These are phyloP conservation scores for Alternaria solani DNA, from an alignment of 2,329 filamentous ascomycete genomes.

Conservation along the genomic window DNA sequence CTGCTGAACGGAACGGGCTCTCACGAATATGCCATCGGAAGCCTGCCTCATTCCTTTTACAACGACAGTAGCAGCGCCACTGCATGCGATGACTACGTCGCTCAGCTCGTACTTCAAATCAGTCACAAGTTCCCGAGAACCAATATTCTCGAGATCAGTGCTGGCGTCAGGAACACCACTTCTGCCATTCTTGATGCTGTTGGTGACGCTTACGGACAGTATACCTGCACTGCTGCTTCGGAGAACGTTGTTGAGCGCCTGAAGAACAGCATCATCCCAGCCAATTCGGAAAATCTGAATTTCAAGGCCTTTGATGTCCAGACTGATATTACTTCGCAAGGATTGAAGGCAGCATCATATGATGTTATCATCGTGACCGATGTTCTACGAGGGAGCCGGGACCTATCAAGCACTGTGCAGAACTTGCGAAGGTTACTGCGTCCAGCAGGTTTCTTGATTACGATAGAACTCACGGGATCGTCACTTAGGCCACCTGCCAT, in stretches of 20 bases:
- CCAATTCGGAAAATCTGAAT: background rate
- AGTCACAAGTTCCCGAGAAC: background rate
- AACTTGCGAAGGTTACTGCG: slow-evolving; percentile 25
- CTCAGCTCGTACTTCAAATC: background rate
- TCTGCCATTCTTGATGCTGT: background rate
- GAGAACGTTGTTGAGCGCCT: slow-evolving; percentile 17
- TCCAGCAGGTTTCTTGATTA: slow-evolving; percentile 50
- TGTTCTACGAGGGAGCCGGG: slow-evolving; percentile 19
- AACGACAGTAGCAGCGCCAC: no score
- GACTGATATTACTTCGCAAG: slow-evolving; percentile 13
- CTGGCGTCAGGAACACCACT: background rate
- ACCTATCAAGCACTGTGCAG: slow-evolving; percentile 11
- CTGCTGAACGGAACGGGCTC: no score
- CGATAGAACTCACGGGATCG: slow-evolving; percentile 28
- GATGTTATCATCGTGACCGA: slow-evolving; percentile 31
- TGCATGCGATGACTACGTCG: background rate
- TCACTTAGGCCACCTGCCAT: slow-evolving; percentile 5
- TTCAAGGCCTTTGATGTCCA: slow-evolving; percentile 26
- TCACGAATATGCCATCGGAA: no score
- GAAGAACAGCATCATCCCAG: background rate
- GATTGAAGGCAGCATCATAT: slow-evolving; percentile 10
- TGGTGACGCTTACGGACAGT: slow-evolving; percentile 28
- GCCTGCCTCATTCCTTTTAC: no score
- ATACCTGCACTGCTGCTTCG: slow-evolving; percentile 13
- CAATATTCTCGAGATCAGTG: background rate